Percentiles rank a stretch among this genome's conserved stretches.
These are phyloP conservation scores for Aspergillus hiratsukae DNA, from an alignment of 2,329 filamentous ascomycete genomes.

Conservation along the genomic window DNA sequence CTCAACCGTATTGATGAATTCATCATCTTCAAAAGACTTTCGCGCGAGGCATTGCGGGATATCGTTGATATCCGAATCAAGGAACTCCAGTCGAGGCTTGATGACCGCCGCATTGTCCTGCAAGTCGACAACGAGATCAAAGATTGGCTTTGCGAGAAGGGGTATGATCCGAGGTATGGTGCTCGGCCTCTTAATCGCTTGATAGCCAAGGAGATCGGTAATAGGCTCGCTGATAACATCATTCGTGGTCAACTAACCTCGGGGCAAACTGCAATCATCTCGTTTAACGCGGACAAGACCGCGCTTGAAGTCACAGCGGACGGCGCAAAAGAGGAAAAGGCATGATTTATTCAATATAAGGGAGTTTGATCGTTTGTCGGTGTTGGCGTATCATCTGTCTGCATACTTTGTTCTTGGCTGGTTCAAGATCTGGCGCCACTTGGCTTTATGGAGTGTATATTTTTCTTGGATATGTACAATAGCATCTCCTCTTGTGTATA, in stretches of 20 bases:
- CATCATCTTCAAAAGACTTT: constrained; percentile 89
- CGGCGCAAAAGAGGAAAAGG: constrained; percentile 7
- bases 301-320: constrained; percentile 50
- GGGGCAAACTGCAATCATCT: constrained; percentile 69
- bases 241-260: constrained; percentile 76
- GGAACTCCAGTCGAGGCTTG: constrained; percentile 76
- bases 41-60: constrained; percentile 71
- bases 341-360: constrained; percentile 4
- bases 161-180: constrained; percentile 88
- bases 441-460: constrained; percentile 2
- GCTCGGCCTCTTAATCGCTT: constrained; percentile 86
- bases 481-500: constrained; percentile 11
- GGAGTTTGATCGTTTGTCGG: not conserved
- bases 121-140: constrained; percentile 67
- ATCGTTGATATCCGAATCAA: constrained; percentile 89
- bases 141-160: constrained; percentile 80
- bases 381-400: not conserved
- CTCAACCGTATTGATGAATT: constrained; percentile 95
- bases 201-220: constrained; percentile 85
- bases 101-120: constrained; percentile 78
- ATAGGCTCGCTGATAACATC: constrained; percentile 83
- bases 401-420: not conserved
- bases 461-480: constrained; percentile 7
- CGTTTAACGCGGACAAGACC: constrained; percentile 58
- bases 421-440: not conserved